Evolutionary conservation across 2,329 filamentous ascomycete species (phyloP).

Genomic region (Pyricularia pennisetigena): DNA sequence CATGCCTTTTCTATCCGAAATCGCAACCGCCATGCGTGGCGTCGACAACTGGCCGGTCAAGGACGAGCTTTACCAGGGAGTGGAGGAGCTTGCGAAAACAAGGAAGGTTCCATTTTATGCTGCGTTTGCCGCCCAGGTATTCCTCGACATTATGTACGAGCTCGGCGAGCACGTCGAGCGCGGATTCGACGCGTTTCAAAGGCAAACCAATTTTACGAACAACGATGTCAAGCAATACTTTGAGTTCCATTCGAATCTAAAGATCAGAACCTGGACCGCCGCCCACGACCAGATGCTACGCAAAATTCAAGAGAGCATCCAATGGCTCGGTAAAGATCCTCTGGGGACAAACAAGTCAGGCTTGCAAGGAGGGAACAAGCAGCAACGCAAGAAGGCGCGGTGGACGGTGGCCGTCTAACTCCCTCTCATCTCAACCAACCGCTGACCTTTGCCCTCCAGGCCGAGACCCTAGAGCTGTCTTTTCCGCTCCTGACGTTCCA

Average conservation of each 20-base stretch:
- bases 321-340: constrained; percentile 14
- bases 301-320: constrained; percentile 12
- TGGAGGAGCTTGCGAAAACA: constrained; percentile 20
- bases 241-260: constrained; percentile 19
- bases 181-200: constrained; percentile 8
- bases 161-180: constrained; percentile 12
- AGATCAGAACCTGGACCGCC: constrained; percentile 18
- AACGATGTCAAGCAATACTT: constrained; percentile 17
- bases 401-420: constrained; percentile 8
- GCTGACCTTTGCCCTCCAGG: constrained; percentile 22
- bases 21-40: constrained; percentile 13
- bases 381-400: constrained; percentile 8
- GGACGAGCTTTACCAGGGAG: constrained; percentile 26
- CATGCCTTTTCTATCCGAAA: constrained; percentile 22
- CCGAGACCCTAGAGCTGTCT: constrained; percentile 23
- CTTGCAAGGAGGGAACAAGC: constrained; percentile 1
- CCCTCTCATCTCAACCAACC: constrained; percentile 18
- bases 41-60: constrained; percentile 17
- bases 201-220: constrained; percentile 11
- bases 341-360: constrained; percentile 7
- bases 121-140: constrained; percentile 28
- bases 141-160: constrained; percentile 28
- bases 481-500: constrained; percentile 33
- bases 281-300: constrained; percentile 15
- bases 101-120: constrained; percentile 22